These are phyloP conservation scores for Nicotiana attenuata DNA, from an alignment of 257 asterid species.

Conservation along the genomic window DNA sequence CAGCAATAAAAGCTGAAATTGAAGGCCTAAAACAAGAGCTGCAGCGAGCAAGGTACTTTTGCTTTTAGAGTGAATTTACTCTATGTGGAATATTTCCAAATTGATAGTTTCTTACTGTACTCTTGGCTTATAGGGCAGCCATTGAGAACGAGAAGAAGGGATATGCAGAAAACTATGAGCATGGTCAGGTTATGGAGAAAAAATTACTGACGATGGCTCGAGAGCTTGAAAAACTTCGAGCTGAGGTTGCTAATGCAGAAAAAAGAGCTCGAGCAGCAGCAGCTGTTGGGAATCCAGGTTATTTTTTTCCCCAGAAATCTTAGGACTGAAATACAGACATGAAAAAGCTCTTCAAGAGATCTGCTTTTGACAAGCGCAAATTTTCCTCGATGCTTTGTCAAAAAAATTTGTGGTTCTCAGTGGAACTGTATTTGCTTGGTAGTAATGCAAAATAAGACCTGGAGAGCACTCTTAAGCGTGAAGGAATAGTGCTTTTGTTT, in stretches of 20 bases:
- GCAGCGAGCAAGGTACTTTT: slow-evolving; percentile 67
- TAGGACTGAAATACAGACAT: not conserved
- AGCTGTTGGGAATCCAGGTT: slow-evolving; percentile 65
- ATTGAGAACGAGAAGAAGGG: slow-evolving; percentile 89
- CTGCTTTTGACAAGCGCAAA: not conserved
- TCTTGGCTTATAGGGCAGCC: slow-evolving; percentile 58
- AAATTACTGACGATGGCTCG: slow-evolving; percentile 76
- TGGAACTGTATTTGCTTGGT: not conserved
- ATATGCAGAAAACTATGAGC: slow-evolving; percentile 83
- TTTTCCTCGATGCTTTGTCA: not conserved
- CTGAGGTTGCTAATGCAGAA: slow-evolving; percentile 88
- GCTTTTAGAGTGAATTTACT: not conserved
- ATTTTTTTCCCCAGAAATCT: not conserved
- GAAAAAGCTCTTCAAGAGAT: not conserved
- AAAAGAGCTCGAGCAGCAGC: slow-evolving; percentile 70
- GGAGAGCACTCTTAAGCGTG: not conserved
- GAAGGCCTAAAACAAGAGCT: slow-evolving; percentile 64
- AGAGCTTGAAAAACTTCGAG: slow-evolving; percentile 92
- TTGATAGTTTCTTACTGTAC: slow-evolving; percentile 1
- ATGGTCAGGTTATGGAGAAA: slow-evolving; percentile 86
- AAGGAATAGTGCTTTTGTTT: not conserved
- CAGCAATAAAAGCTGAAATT: slow-evolving; percentile 68
- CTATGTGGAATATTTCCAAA: not conserved
- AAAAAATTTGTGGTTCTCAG: not conserved
- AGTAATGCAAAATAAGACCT: not conserved